Evolutionary conservation across 1,139 yeast genomes (phyloP).

Genomic region (Nakaseomyces bracarensis): DNA sequence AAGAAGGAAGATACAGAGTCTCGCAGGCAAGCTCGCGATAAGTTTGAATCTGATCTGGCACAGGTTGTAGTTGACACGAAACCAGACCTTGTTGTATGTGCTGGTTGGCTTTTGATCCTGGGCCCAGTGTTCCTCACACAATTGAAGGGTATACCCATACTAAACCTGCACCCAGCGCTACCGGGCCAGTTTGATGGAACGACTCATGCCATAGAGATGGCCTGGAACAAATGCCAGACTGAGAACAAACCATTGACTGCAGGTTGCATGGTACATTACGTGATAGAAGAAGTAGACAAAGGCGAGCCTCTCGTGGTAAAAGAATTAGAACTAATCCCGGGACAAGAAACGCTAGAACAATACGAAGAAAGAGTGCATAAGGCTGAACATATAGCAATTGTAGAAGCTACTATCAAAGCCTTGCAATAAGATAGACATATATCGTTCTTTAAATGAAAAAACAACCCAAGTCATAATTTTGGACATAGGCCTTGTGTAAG

Average conservation of each 20-base stretch:
- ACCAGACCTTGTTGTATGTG: constrained; percentile 89
- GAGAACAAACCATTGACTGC: constrained; percentile 47
- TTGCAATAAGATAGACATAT: background rate
- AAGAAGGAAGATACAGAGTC: constrained; percentile 49
- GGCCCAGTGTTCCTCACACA: constrained; percentile 69
- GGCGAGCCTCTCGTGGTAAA: constrained; percentile 84
- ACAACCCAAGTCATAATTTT: no score
- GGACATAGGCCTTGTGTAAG: no score
- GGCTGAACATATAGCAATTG: constrained; percentile 82
- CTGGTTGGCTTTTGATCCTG: constrained; percentile 95
- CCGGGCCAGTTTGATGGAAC: constrained; percentile 98
- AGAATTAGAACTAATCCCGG: constrained; percentile 59
- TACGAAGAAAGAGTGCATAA: constrained; percentile 81
- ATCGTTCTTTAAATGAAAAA: no score
- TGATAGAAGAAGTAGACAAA: constrained; percentile 86
- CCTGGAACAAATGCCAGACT: constrained; percentile 88
- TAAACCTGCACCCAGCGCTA: constrained; percentile 90
- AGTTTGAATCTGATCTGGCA: constrained; percentile 74
- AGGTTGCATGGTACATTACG: constrained; percentile 97
- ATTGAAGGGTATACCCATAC: constrained; percentile 62
- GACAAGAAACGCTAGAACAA: constrained; percentile 59
- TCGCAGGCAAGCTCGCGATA: constrained; percentile 53
- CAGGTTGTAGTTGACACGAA: constrained; percentile 47
- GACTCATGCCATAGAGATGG: constrained; percentile 83
- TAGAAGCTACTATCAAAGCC: constrained; percentile 65